Percentiles rank a stretch among this genome's conserved stretches.
These are phyloP conservation scores for Pestalotiopsis sp. DNA, from an alignment of 2,329 filamentous ascomycete species.

Conservation along the genomic window DNA sequence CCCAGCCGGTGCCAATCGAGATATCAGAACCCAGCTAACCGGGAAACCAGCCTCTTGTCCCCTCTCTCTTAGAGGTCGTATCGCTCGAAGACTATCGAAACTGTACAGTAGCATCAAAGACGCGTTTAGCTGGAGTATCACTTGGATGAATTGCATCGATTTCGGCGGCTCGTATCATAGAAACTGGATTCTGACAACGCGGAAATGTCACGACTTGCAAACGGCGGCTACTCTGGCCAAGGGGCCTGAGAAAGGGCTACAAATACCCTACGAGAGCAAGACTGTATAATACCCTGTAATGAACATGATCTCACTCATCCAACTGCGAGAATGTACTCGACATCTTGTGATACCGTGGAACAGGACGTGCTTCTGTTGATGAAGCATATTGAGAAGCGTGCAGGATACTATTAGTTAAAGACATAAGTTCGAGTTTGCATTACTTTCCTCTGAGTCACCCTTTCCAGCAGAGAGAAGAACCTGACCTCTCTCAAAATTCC, in stretches of 20 bases:
- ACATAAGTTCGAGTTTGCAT: too few species aligned
- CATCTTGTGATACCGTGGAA: neutral
- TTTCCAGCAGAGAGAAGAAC: too few species aligned
- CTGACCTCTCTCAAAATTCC: neutral
- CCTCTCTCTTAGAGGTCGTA: conserved; percentile 56
- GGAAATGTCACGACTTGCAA: neutral
- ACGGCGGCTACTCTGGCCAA: neutral
- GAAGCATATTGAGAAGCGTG: neutral
- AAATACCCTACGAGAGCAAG: neutral
- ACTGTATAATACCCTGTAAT: conserved; percentile 13
- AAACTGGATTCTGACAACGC: neutral
- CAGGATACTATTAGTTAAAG: too few species aligned
- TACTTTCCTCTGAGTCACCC: too few species aligned
- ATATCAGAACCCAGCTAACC: conserved; percentile 22
- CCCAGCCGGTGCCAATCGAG: neutral
- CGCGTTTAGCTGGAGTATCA: neutral
- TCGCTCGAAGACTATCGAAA: conserved; percentile 12
- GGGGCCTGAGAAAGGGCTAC: neutral
- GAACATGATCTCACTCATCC: conserved; percentile 11
- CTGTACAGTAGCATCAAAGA: conserved; percentile 13
- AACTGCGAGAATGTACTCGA: neutral
- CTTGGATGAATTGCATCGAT: conserved; percentile 4
- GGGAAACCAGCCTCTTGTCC: conserved; percentile 55
- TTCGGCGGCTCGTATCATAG: neutral
- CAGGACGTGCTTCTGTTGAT: neutral